Conservation (phyloP, 169 alveolate species). For the Eimeria tenella region DNA sequence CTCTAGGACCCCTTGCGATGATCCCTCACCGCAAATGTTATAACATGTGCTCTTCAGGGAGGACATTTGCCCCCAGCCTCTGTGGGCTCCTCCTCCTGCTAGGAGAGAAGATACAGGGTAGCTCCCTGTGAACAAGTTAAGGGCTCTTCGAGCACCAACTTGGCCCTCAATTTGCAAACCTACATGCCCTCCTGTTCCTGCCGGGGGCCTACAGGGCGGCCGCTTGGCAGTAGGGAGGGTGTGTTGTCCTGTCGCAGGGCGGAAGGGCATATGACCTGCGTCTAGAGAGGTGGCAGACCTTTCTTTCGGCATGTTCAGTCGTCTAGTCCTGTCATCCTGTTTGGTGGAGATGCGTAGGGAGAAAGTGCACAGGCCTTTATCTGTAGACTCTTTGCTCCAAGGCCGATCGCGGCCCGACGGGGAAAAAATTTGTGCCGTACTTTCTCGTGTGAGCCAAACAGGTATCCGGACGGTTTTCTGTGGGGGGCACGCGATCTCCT, state of each 20-base stretch:
- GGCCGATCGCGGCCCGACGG: neutral
- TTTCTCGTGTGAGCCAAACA: neutral
- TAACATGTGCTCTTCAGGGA: neutral
- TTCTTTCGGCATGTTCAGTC: too few relatives aligned
- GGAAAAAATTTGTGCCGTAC: neutral
- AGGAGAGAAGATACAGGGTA: neutral
- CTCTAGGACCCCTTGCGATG: neutral
- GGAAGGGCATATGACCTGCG: neutral
- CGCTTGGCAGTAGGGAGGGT: neutral
- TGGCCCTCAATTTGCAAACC: too few relatives aligned
- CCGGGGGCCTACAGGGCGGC: neutral
- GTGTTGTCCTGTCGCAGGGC: neutral
- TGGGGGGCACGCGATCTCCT: too few relatives aligned
- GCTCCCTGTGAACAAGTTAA: neutral
- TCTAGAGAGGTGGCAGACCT: neutral
- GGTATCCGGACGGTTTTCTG: too few relatives aligned
- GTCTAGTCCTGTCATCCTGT: too few relatives aligned
- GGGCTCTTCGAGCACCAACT: neutral
- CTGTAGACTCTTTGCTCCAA: neutral
- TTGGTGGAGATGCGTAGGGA: neutral
- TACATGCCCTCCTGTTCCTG: too few relatives aligned
- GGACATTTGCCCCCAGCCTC: neutral
- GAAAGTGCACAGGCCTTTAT: neutral
- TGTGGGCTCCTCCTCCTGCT: too few relatives aligned
- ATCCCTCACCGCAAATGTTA: neutral